These are phyloP conservation scores for Hansenula anomala DNA, from an alignment of 1,139 yeast species.

Conservation along the genomic window DNA sequence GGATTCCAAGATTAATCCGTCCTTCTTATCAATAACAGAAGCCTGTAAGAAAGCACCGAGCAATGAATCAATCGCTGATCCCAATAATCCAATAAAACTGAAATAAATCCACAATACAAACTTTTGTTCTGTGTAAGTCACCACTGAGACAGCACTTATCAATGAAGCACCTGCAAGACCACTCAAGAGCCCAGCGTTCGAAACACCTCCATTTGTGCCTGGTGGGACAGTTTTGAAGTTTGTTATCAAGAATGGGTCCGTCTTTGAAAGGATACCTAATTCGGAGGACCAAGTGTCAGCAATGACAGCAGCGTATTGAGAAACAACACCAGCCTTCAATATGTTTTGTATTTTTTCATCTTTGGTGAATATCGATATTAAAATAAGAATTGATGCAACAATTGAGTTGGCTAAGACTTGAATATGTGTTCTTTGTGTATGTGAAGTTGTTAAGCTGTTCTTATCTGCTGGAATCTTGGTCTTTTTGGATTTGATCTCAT, in stretches of 20 bases:
- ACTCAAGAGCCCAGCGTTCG: conserved; percentile 33
- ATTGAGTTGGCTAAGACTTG: conserved; percentile 41
- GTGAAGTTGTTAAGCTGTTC: conserved; percentile 9
- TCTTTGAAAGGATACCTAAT: conserved; percentile 37
- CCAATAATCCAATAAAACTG: conserved; percentile 33
- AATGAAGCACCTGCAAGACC: conserved; percentile 35
- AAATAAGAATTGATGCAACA: conserved; percentile 26
- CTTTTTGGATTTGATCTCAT: conserved; percentile 17
- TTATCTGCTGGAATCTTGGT: conserved; percentile 22
- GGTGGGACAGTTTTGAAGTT: conserved; percentile 37
- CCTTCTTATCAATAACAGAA: conserved; percentile 29
- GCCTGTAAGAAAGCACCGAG: conserved; percentile 39
- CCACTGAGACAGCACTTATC: conserved; percentile 28
- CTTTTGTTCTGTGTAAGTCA: conserved; percentile 12
- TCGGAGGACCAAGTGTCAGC: conserved; percentile 49
- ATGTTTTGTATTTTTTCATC: conserved; percentile 6
- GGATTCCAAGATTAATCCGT: conserved; percentile 36
- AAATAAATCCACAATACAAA: conserved; percentile 24
- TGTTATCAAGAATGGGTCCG: conserved; percentile 37
- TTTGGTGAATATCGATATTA: conserved; percentile 10
- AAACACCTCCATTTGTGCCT: conserved; percentile 47
- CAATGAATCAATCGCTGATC: conserved; percentile 39
- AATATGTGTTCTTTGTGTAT: conserved; percentile 29
- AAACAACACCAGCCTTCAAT: conserved; percentile 29
- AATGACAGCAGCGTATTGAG: conserved; percentile 42